Conservation (phyloP, 768 basidiomycete genomes). For the Tricholoma terreum region DNA sequence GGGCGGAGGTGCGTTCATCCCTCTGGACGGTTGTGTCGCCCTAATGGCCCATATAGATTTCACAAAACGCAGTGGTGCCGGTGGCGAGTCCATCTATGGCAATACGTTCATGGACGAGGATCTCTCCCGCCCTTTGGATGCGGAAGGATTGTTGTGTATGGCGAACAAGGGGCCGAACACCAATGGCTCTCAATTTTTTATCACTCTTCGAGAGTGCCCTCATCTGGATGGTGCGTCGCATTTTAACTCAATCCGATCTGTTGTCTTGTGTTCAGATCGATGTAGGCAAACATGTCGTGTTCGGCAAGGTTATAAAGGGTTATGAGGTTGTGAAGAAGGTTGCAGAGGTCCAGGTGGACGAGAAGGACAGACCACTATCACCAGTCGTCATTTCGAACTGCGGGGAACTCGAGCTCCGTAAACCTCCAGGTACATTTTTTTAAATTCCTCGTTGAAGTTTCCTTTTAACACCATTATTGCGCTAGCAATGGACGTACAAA, state of each 20-base stretch:
- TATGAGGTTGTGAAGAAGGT: constrained; percentile 60
- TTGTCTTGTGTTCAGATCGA: background rate
- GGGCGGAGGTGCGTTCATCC: constrained; percentile 56
- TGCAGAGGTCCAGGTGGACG: constrained; percentile 64
- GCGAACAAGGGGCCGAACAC: constrained; percentile 84
- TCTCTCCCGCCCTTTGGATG: constrained; percentile 57
- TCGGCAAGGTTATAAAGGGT: constrained; percentile 56
- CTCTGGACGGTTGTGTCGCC: background rate
- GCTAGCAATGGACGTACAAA: background rate
- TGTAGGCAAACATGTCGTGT: constrained; percentile 50
- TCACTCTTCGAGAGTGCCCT: constrained; percentile 73
- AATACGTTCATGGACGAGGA: constrained; percentile 77
- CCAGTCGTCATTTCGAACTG: constrained; percentile 73
- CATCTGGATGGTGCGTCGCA: constrained; percentile 63
- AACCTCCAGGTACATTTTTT: constrained; percentile 22
- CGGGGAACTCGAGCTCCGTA: constrained; percentile 79
- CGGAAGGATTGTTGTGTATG: constrained; percentile 82
- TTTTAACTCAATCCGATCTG: constrained; percentile 14
- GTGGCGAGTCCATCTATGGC: constrained; percentile 83
- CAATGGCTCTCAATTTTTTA: constrained; percentile 85
- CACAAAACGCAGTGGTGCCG: constrained; percentile 73
- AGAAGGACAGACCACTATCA: constrained; percentile 66
- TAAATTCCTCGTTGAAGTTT: background rate
- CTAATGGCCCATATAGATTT: constrained; percentile 47
- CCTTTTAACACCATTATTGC: background rate